These are phyloP conservation scores for Leccinum pallidistipes DNA, from an alignment of 1,284 basidiomycete genomes.

Conservation along the genomic window DNA sequence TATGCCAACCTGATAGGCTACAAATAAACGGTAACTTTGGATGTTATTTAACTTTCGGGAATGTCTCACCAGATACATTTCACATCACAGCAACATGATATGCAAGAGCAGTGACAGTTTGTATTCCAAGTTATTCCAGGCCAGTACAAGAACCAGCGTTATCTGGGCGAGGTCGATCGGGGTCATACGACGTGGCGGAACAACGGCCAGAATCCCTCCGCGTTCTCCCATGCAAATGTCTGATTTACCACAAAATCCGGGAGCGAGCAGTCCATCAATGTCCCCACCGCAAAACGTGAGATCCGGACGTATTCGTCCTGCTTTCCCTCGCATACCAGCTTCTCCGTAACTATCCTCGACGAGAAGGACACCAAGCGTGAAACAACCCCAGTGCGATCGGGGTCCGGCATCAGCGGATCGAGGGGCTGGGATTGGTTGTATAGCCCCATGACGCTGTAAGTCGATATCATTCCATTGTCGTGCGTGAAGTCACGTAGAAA, in stretches of 20 bases:
- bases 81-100: no score
- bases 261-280: background rate
- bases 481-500: constrained; percentile 57
- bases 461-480: constrained; percentile 75
- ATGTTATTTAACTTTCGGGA: no score
- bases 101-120: background rate
- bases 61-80: no score
- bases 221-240: background rate
- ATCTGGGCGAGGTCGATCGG: background rate
- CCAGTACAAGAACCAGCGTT: no score
- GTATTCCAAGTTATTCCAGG: background rate
- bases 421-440: constrained; percentile 47
- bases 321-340: background rate
- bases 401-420: constrained; percentile 42
- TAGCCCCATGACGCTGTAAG: no score
- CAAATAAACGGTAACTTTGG: no score
- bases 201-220: background rate
- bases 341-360: background rate
- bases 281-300: background rate
- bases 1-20: no score
- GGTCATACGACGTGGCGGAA: background rate
- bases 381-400: background rate
- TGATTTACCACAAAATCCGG: background rate
- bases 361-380: background rate
- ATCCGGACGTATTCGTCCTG: background rate